Evolutionary conservation across 2,329 filamentous ascomycete genomes (phyloP).

Genomic region (Xylaria multiplex): DNA sequence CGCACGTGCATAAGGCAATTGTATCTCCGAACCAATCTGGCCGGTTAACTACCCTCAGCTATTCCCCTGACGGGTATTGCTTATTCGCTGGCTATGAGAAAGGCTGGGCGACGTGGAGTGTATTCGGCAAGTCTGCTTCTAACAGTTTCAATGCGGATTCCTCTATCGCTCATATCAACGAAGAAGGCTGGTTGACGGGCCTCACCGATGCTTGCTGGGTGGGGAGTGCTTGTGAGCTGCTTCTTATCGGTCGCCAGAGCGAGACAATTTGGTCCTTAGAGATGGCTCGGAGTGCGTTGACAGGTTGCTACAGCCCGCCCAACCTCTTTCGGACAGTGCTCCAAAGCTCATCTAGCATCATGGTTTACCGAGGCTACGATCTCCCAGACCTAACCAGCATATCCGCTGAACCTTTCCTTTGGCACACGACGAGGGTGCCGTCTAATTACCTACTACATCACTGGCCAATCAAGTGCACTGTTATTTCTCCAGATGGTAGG

Average conservation of each 20-base stretch:
- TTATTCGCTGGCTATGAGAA: constrained; percentile 92
- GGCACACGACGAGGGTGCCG: constrained; percentile 91
- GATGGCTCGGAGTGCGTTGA: constrained; percentile 92
- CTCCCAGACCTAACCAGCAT: constrained; percentile 89
- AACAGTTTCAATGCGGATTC: constrained; percentile 82
- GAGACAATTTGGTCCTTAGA: constrained; percentile 88
- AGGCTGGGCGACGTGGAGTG: constrained; percentile 97
- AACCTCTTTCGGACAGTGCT: constrained; percentile 91
- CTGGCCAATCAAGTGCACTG: constrained; percentile 89
- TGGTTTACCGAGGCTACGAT: constrained; percentile 94
- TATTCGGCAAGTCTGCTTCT: constrained; percentile 90
- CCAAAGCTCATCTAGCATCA: constrained; percentile 86
- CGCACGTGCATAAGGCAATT: constrained; percentile 78
- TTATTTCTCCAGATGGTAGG: constrained; percentile 89
- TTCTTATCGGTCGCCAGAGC: constrained; percentile 76
- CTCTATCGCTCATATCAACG: constrained; percentile 70
- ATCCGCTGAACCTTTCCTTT: constrained; percentile 90
- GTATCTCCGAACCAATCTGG: constrained; percentile 76
- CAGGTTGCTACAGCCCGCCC: constrained; percentile 88
- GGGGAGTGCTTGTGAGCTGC: constrained; percentile 84
- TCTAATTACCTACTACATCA: constrained; percentile 86
- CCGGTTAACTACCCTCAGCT: constrained; percentile 76
- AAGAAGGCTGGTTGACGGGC: constrained; percentile 86
- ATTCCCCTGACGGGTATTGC: constrained; percentile 96
- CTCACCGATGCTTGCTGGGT: constrained; percentile 85